phyloP scores from a whole-genome alignment of 2,329 filamentous ascomycete genomes.

The Tolypocladium album region DNA sequence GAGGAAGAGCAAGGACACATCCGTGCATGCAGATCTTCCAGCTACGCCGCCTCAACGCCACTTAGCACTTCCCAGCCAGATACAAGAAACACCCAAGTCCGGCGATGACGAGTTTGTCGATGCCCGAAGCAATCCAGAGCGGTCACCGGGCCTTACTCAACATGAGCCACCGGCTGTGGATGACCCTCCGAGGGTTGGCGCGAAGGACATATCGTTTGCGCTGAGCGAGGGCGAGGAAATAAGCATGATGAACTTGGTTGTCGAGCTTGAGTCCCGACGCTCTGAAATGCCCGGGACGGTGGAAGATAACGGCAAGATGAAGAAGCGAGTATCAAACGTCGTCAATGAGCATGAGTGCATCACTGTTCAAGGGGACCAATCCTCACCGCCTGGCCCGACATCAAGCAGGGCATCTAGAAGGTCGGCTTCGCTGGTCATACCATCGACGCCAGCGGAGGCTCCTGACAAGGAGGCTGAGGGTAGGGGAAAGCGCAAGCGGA shows the following conservation, averaged over 20 bases:
- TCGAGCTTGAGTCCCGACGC: slow-evolving; percentile 36
- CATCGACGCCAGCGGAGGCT: slow-evolving; percentile 12
- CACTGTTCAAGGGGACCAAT: slow-evolving; percentile 10
- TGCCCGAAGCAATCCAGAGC: slow-evolving; percentile 32
- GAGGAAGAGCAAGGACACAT: not conserved
- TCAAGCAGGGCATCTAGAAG: slow-evolving; percentile 2
- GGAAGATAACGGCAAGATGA: slow-evolving; percentile 7
- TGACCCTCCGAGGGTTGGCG: not conserved
- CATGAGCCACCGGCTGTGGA: not conserved
- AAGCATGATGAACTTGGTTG: slow-evolving; percentile 35
- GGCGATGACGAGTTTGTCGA: slow-evolving; percentile 39
- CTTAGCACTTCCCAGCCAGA: slow-evolving; percentile 4
- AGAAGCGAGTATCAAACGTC: slow-evolving; percentile 3
- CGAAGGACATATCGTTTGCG: slow-evolving; percentile 24
- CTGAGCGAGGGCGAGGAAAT: slow-evolving; percentile 34
- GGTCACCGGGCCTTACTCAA: slow-evolving; percentile 4
- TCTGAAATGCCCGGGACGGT: slow-evolving; percentile 12
- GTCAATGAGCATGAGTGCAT: slow-evolving; percentile 8
- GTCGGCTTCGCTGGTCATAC: slow-evolving; percentile 9
- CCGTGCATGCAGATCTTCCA: slow-evolving; percentile 1
- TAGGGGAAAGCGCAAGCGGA: slow-evolving; percentile 17
- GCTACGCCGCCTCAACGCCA: slow-evolving; percentile 8
- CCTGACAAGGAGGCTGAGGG: not conserved
- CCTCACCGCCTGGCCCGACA: slow-evolving; percentile 8
- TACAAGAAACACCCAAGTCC: slow-evolving; percentile 28